Evolutionary conservation across 345 rosid genomes (phyloP).

Genomic region (Populus simonii): DNA sequence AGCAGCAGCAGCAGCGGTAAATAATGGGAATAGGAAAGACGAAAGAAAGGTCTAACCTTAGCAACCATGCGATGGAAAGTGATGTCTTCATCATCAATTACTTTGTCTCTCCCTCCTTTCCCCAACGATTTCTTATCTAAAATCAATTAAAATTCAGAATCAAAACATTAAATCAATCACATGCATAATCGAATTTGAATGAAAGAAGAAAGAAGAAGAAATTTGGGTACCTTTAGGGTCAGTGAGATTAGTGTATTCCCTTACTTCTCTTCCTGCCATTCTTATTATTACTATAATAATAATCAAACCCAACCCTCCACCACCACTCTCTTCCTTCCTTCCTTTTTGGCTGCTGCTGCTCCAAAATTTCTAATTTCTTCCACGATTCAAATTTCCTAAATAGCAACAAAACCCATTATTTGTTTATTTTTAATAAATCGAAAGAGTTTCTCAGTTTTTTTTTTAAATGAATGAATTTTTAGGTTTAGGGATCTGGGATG

Average conservation of each 20-base stretch:
- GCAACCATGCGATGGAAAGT: conserved; percentile 99
- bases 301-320: too few relatives aligned
- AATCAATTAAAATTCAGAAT: neutral
- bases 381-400: too few relatives aligned
- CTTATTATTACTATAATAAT: neutral
- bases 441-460: too few relatives aligned
- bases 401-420: too few relatives aligned
- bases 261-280: conserved; percentile 97
- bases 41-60: conserved; percentile 69
- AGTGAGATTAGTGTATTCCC: conserved; percentile 89
- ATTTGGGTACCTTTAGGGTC: conserved; percentile 74
- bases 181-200: neutral
- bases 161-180: neutral
- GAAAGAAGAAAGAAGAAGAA: neutral
- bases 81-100: conserved; percentile 83
- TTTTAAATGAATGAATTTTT: too few relatives aligned
- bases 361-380: too few relatives aligned
- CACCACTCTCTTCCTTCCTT: too few relatives aligned
- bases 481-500: too few relatives aligned
- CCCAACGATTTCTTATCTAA: conserved; percentile 88
- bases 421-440: too few relatives aligned
- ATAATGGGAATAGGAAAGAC: conserved; percentile 42
- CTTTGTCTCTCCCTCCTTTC: conserved; percentile 65
- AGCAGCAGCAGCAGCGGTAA: too few relatives aligned
- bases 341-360: too few relatives aligned